A percentile compares a stretch with the other conserved stretches of the same genome.
Evolutionary conservation across 169 alveolate species (phyloP).

Genomic region (Plasmodium coatneyi): DNA sequence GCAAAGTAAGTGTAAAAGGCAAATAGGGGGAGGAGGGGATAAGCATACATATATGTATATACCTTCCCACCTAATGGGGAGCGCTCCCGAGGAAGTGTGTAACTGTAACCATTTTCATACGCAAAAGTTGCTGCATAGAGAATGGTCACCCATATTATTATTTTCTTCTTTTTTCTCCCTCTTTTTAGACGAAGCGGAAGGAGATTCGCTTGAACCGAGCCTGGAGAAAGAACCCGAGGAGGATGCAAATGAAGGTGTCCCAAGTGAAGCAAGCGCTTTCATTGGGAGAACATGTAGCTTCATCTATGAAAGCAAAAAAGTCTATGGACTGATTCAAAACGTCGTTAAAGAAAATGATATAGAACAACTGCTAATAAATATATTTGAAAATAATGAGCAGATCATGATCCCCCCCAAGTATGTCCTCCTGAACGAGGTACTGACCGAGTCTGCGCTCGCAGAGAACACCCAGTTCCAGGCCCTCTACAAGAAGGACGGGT

Average conservation of each 20-base stretch:
- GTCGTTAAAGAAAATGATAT: slow-evolving; percentile 29
- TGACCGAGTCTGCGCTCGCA: slow-evolving; percentile 7
- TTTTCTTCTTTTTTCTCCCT: neutral
- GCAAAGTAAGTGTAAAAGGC: slow-evolving; percentile 22
- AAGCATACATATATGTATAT: neutral
- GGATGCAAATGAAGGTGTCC: neutral
- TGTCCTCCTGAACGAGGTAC: slow-evolving; percentile 43
- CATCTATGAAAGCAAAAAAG: slow-evolving; percentile 40
- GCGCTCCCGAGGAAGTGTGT: neutral
- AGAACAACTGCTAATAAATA: slow-evolving; percentile 20
- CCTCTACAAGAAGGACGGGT: slow-evolving; percentile 67
- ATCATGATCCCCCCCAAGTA: slow-evolving; percentile 33
- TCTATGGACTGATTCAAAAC: slow-evolving; percentile 43
- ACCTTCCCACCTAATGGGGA: neutral
- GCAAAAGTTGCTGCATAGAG: neutral
- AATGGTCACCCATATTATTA: neutral
- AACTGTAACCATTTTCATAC: neutral
- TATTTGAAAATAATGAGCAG: slow-evolving; percentile 37
- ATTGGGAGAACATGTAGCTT: slow-evolving; percentile 66
- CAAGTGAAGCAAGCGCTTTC: slow-evolving; percentile 28
- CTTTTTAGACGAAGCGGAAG: neutral
- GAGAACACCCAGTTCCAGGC: slow-evolving; percentile 62
- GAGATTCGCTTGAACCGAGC: neutral
- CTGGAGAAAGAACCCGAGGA: neutral
- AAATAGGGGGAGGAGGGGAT: neutral